Base-by-base conservation (phyloP, 2,329 filamentous ascomycete species). In the Ascosphaera acerosa region DNA sequence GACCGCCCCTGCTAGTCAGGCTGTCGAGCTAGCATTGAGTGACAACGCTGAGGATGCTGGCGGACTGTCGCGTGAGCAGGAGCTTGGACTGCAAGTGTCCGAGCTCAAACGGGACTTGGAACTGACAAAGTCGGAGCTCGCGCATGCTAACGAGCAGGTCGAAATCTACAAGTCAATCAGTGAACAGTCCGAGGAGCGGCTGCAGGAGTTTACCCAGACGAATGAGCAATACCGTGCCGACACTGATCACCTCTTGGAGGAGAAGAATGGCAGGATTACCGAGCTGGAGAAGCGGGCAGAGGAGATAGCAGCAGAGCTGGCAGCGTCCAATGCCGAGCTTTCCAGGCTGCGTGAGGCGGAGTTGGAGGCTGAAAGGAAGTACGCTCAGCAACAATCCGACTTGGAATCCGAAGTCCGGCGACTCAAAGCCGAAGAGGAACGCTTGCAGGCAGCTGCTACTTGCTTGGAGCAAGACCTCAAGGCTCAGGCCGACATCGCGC, bases 391-490 rank as follows among this genome's bases (percentile, higher is more conserved):
- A 49, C 90, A 84, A 55, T 58, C 66, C 4, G 64, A 66, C 12
- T 61, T 87, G 4, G 75, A 90, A 42, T 62, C 73, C 6, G 80
- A 94, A 44, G 69, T 92, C 32, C 59, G 65, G 15, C 68, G 78
- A 19, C 58, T 94, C 17, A 87, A 77, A 48, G 80, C 89, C 30
- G 76, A 90, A 40, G 74, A 75, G 35, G 76, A 81, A 40, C 68
- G 76, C 32, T 73, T 84, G 47, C 62, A 70, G 36, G 75, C 80
- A 36, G 73, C 81, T 31, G 71, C 78, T 18, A 71, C 77, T 40
- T 80, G 76, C 46, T 76, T 91, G 46, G 78, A 89, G 46, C 76
- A 90, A 42, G 82, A 94, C 43, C 66, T 94, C 26, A 82, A 87
- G 37, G 73, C 78, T 0, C 87, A 97, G 50, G 82, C 84, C 17